Base-by-base conservation (phyloP, 257 asterid species). In the Gentiana straminea region DNA sequence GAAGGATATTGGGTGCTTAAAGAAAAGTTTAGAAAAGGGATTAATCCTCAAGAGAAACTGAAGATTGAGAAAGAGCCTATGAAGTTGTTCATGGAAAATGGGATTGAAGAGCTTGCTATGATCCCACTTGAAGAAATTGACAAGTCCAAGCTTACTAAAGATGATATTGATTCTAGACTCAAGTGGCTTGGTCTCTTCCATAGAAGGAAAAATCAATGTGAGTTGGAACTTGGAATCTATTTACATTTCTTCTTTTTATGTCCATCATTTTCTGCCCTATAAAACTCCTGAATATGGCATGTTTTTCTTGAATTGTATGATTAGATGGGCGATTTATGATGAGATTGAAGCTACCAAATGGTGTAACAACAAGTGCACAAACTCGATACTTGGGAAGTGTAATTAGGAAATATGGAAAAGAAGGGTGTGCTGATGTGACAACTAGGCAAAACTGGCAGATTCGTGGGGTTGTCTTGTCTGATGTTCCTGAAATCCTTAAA, bases 101-200 rank as follows among this genome's bases (percentile, higher is more conserved):
- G 86, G 3, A 78, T 87, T 44, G 81, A 81, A 59, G 86, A 84
- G 39, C 81, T 87, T 6, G 66, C 96, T 0, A 77, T 79, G 38
- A 77, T 87, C 4, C 55, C 94, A 0, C 59, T 91, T 9, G 95
- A 87, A 64, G 95, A 87, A 10, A 74, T 91, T 35, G 98, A 87
- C 5, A 73, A 82, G 47, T 75, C 88, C 0, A 91, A 91, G 77
- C 67, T 75, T 8, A 73, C 69, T 5, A 91, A 87, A 54, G 98
- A 91, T 61, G 98, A 91, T 41, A 77, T 91, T 61, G 98, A 91
- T 63, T 79, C 79, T 0, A 79, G 98, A 53, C 95, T 91, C 65
- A 91, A 91, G 61, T 91, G 98, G 98, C 95, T 91, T 39, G 98
- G 98, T 35, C 88, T 91, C 35, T 91, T 91, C 68, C 98, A 91